Evolutionary conservation across 2,329 filamentous ascomycete genomes (phyloP), one percentile per base, ranked within the genome.

Genomic region (Ascochyta fabae): DNA sequence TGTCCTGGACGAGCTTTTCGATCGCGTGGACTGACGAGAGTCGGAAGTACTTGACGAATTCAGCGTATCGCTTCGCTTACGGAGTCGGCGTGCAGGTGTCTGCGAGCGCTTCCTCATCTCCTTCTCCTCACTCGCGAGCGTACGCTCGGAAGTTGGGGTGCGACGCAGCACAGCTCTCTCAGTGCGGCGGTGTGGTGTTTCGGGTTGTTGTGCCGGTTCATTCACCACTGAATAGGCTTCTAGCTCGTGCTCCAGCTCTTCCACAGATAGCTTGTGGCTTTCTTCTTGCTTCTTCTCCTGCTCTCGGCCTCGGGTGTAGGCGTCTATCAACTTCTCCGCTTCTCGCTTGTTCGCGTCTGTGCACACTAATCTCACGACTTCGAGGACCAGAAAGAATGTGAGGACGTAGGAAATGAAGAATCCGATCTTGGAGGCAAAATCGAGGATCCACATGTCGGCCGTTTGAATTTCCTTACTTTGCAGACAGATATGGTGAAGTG

Each of bases 351-450:
- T 63, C 12, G 48, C 64, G 48, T 67, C 64, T 16, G 66, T 61
- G 53, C 55, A 62, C 13, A 56, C 59, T 23, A 68, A 48, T 4
- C 66, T 55, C 3, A 67, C 49, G 6, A 68, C 56, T 46, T 68
- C 66, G 24, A 68, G 56, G 16, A 63, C 63, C 15, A 68, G 42
- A 34, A 67, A 58, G 42, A 58, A 68, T 12, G 64, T 62, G 24
- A 55, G 24, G 13, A 61, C 52, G 51, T 67, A 67, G 45, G 62
- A 64, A n/a, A 68, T 48, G 46, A 68, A 65, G 45, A 67, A 68
- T 40, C 61, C 61, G 23, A 58, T 36, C 16, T 56, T 59, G 13
- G 53, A 55, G 29, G 40, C 33, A 13, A 57, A 48, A 9, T 48
- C 54, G 12, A 53, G 4, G 24, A 57, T 48, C 54, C 54, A 57